Evolutionary conservation across 176 grass and related monocot genomes (phyloP), one percentile per base, ranked within the genome.

Genomic region (Otatea glauca): DNA sequence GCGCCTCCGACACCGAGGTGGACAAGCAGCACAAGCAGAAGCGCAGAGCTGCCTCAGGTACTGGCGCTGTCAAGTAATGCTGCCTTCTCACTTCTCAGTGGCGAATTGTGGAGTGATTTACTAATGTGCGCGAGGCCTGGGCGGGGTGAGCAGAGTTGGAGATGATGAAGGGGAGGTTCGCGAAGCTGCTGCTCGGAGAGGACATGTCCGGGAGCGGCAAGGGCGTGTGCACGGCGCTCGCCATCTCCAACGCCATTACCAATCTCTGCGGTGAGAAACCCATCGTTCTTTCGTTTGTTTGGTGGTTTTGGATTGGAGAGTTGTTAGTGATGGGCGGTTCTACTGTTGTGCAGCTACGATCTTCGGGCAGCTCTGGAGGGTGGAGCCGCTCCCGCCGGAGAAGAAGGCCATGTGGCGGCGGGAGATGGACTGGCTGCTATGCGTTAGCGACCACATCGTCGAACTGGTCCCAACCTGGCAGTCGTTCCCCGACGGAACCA

Each of bases 121-220:
- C 78, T 67, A 32, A 74, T 10, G 65, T 0, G 55, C 2, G 20
- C n/a, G 15, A 9, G 18, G 10, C 35, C 23, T 20, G 39, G 35
- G 62, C 68, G 1, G 37, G 63, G 47, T 39, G 29, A 8, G 64
- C 77, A 99, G 96, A 99, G 41, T 84, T 74, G 78, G 96, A 99
- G 74, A 86, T 96, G 89, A 99, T 96, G 96, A 99, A 96, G 93
- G 96, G 96, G 93, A 83, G 91, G 65, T 94, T 99, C 67, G 87
- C 96, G 15, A 99, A 99, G 86, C 86, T 99, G 88, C 78, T 99
- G 48, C 93, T 99, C 9, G 96, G 96, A 63, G 96, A 99, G 88
- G 96, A 99, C 86, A 99, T 99, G 96, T 99, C 96, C 14, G 96
- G 96, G 15, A 83, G 87, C 72, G 96, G 96, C 84, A 96, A 96